Conservation (phyloP, 768 basidiomycete genomes). For the Cubamyces lactineus region DNA sequence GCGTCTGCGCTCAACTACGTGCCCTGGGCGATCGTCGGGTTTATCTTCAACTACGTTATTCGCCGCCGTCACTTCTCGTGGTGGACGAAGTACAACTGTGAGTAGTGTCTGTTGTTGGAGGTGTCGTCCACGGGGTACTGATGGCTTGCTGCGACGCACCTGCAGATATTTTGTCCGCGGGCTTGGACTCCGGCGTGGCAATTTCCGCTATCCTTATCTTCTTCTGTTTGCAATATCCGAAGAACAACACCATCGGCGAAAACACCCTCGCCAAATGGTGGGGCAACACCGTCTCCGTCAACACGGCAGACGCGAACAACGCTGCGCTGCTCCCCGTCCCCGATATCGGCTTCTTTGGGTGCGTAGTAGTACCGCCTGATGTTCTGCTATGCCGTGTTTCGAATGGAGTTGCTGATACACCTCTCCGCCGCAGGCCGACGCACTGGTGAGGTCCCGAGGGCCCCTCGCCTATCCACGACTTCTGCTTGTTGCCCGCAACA, state of each 20-base stretch:
- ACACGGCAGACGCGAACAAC: constrained; percentile 21
- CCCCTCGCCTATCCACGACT: too few species aligned
- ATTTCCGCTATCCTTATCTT: constrained; percentile 68
- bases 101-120: too few species aligned
- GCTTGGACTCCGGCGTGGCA: constrained; percentile 75
- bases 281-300: constrained; percentile 42
- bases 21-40: constrained; percentile 75
- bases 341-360: constrained; percentile 15
- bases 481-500: too few species aligned
- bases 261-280: constrained; percentile 40
- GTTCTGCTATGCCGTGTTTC: too few species aligned
- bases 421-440: neutral
- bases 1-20: constrained; percentile 87
- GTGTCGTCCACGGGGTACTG: neutral
- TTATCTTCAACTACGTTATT: constrained; percentile 77
- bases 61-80: constrained; percentile 70
- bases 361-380: too few species aligned
- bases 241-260: constrained; percentile 38
- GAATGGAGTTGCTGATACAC: neutral
- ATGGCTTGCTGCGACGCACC: neutral
- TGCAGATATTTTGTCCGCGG: constrained; percentile 73
- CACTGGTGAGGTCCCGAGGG: neutral
- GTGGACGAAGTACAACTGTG: constrained; percentile 84
- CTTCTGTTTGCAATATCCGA: constrained; percentile 52
- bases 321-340: constrained; percentile 13